phyloP scores from a whole-genome alignment of 345 rosid genomes.

The Eucalyptus pauciflora region DNA sequence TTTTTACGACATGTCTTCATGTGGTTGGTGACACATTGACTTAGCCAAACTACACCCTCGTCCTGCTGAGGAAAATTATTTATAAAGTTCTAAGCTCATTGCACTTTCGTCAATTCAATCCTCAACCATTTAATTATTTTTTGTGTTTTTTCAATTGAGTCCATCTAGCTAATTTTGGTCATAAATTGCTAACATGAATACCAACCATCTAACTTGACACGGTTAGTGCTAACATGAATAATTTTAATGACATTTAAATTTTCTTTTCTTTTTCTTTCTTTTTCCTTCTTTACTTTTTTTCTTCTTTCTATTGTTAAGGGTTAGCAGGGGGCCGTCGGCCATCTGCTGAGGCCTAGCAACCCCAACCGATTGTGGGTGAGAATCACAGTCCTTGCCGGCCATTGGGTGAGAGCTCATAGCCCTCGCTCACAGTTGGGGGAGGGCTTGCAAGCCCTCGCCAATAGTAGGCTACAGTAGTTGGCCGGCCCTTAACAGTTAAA shows the following conservation, averaged over 20 bases:
- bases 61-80: background rate
- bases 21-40: too few relatives aligned
- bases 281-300: too few relatives aligned
- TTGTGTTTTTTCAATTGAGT: too few relatives aligned
- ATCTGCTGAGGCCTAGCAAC: rapidly evolving
- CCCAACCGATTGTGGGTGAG: rapidly evolving
- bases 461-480: rapidly evolving
- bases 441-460: too few relatives aligned
- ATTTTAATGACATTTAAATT: too few relatives aligned
- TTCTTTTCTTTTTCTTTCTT: too few relatives aligned
- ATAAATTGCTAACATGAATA: rapidly evolving
- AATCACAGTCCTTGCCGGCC: rapidly evolving
- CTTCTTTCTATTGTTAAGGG: too few relatives aligned
- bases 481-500: rapidly evolving
- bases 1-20: too few relatives aligned
- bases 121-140: too few relatives aligned
- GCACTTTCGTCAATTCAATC: too few relatives aligned
- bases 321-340: rapidly evolving
- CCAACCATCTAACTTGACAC: rapidly evolving
- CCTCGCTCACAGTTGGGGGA: too few relatives aligned
- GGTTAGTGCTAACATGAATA: rapidly evolving
- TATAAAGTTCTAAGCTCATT: rapidly evolving
- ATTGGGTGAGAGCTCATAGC: too few relatives aligned
- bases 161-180: rapidly evolving
- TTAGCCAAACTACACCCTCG: background rate